Base-by-base conservation (phyloP, 495 filamentous ascomycete species). In the Aspergillus taichungensis region DNA sequence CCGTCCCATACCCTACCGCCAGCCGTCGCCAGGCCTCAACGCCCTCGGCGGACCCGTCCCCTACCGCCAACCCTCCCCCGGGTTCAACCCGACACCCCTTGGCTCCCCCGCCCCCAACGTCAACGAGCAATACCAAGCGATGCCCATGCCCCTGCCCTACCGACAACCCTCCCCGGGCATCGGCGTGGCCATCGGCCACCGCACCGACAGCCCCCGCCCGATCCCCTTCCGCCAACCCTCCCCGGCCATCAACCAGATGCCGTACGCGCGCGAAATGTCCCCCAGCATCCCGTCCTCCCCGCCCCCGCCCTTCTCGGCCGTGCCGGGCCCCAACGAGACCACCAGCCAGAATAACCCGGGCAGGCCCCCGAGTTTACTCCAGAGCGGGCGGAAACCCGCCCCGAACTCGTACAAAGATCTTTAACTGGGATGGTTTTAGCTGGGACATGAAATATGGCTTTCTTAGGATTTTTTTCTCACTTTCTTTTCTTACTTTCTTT, bases 321-420 rank as follows among this genome's bases (percentile, higher is more conserved):
- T 34, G 8, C 50, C 56, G 5, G 45, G 59, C 10, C 37, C 56
- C 24, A 52, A 53, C 13, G 57, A 63, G 43, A 50, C 50, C 24
- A 45, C 49, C 14, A 42, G 43, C 18, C 18, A 37, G 9, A 37
- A 51, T 45, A 54, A 63, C 34, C 49, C 50, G 43, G 54, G 59
- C 47, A 57, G 66, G 46, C 67, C 69, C 32, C 67, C 69, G 27
- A 73, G 61, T 65, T 49, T 73, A 9, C 49, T 73, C 43, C 62
- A 68, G 51, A 68, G 64, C 47, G 70, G 70, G 13, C 62, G 63
- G 38, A 59, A 62, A 43, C 67, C 68, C 10, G 54, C 47, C 6
- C 52, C 60, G 40, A 63, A 64, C 29, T 59, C 58, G n/a, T 66
- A 45, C 12, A 54, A 55, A 30, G 46, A 60, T 55, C 55, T 71